Evolutionary conservation across 2,329 filamentous ascomycete species (phyloP).

Genomic region (Clonostachys solani): DNA sequence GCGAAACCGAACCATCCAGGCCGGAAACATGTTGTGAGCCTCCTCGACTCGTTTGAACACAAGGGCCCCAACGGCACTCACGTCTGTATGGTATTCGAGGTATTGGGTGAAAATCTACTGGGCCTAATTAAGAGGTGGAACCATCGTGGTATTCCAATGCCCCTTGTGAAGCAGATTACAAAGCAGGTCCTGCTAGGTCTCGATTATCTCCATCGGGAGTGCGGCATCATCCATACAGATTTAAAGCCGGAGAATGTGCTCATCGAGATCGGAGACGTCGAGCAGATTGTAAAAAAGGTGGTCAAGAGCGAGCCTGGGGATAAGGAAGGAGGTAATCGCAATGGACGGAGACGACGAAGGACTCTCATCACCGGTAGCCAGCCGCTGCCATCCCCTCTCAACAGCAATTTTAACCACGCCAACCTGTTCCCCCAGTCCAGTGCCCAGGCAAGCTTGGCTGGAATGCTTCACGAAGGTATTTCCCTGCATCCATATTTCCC

Average conservation of each 20-base stretch:
- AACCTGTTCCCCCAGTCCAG: constrained; percentile 64
- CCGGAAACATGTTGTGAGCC: constrained; percentile 89
- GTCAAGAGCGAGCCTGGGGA: constrained; percentile 74
- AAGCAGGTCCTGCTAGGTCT: constrained; percentile 95
- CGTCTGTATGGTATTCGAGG: constrained; percentile 99
- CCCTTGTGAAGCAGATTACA: constrained; percentile 96
- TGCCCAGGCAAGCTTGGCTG: constrained; percentile 74
- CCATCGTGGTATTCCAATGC: constrained; percentile 93
- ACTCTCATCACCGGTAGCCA: constrained; percentile 97
- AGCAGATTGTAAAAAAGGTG: constrained; percentile 95
- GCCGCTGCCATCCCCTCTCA: constrained; percentile 89
- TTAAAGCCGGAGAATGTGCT: constrained; percentile 97
- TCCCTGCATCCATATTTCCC: neutral
- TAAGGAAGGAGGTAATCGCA: constrained; percentile 88
- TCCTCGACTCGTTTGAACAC: constrained; percentile 96
- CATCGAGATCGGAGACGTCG: constrained; percentile 97
- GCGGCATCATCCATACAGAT: constrained; percentile 97
- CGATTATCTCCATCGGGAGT: constrained; percentile 95
- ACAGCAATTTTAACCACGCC: constrained; percentile 79
- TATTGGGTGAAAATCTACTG: constrained; percentile 89
- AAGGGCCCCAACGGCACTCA: constrained; percentile 95
- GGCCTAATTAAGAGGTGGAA: constrained; percentile 99
- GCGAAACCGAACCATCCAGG: constrained; percentile 94
- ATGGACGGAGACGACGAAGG: constrained; percentile 81
- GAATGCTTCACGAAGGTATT: constrained; percentile 77